phyloP scores from a whole-genome alignment of 2,329 filamentous ascomycete genomes.

The Pseudocercospora fuligena region DNA sequence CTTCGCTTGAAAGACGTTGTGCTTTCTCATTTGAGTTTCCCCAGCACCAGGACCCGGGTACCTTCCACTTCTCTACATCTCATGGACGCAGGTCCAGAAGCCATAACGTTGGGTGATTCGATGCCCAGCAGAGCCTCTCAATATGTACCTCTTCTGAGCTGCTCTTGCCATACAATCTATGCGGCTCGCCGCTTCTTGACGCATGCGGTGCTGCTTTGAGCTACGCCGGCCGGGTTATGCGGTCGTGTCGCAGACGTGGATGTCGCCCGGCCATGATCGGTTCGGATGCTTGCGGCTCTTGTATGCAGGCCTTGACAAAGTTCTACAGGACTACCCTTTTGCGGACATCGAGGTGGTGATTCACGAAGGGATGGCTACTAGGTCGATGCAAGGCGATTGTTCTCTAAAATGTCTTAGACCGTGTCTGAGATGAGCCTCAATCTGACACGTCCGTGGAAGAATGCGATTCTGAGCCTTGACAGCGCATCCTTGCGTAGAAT shows the following conservation, averaged over 20 bases:
- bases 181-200: background rate
- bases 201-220: background rate
- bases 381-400: slow-evolving; percentile 1
- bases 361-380: background rate
- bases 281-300: slow-evolving; percentile 3
- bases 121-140: background rate
- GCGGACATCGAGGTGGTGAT: too few species aligned
- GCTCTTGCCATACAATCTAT: background rate
- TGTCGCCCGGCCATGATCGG: background rate
- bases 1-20: slow-evolving; percentile 3
- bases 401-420: slow-evolving; percentile 4
- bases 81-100: background rate
- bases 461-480: background rate
- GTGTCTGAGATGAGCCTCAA: background rate
- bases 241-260: background rate
- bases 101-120: background rate
- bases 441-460: background rate
- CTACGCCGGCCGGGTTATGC: background rate
- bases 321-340: too few species aligned
- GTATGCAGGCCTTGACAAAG: background rate
- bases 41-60: background rate
- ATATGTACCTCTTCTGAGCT: background rate
- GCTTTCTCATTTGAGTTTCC: background rate
- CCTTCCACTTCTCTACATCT: background rate
- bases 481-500: slow-evolving; percentile 2